These are phyloP conservation scores for Daldinia decipiens DNA, from an alignment of 495 filamentous ascomycete genomes.

Conservation along the genomic window DNA sequence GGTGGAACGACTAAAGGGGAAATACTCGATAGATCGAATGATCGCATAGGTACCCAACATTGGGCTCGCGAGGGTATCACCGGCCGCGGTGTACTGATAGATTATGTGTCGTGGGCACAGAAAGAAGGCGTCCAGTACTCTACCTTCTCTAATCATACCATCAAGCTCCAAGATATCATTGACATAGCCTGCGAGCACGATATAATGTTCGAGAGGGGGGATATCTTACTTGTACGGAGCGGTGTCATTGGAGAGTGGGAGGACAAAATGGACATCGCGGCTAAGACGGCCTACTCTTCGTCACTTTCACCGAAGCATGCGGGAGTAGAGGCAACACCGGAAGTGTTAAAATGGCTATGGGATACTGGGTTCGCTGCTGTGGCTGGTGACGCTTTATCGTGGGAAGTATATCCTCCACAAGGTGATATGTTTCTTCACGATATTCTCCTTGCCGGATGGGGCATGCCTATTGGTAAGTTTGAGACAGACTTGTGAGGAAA, in stretches of 20 bases:
- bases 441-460: slow-evolving; percentile 63
- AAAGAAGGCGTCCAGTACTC: slow-evolving; percentile 33
- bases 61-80: slow-evolving; percentile 57
- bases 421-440: slow-evolving; percentile 54
- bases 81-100: slow-evolving; percentile 42
- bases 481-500: background rate
- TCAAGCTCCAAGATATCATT: slow-evolving; percentile 20
- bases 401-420: slow-evolving; percentile 56
- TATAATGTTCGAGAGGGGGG: slow-evolving; percentile 55
- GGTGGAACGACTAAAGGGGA: slow-evolving; percentile 39
- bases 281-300: slow-evolving; percentile 49
- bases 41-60: slow-evolving; percentile 51
- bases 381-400: slow-evolving; percentile 60
- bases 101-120: slow-evolving; percentile 43
- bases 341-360: slow-evolving; percentile 61
- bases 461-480: slow-evolving; percentile 60
- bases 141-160: slow-evolving; percentile 15
- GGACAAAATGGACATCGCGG: slow-evolving; percentile 47
- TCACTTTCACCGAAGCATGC: slow-evolving; percentile 45
- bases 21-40: slow-evolving; percentile 37
- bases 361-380: slow-evolving; percentile 61
- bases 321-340: slow-evolving; percentile 58
- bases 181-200: slow-evolving; percentile 47
- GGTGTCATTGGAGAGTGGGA: slow-evolving; percentile 58
- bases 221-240: slow-evolving; percentile 64